Base-by-base conservation (phyloP, 257 asterid species). In the Misopates orontium region DNA sequence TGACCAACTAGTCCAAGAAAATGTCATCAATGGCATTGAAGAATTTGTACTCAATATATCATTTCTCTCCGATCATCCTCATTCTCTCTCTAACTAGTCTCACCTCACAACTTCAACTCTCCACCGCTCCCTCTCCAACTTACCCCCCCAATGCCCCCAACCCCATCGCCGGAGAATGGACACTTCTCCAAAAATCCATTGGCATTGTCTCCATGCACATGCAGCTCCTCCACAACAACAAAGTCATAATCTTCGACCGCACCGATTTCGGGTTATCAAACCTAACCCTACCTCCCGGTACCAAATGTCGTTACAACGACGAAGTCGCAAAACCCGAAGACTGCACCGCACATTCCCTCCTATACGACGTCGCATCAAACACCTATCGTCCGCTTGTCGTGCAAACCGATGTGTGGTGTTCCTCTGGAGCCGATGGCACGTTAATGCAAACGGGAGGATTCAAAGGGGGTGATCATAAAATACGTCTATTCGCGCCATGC, bases 201-300 rank as follows among this genome's bases (percentile, higher is more conserved):
- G 98, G 98, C 71, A 60, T 91, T 54, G 84, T 90, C 64, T 94
- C 96, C 79, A 91, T 91, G 98, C 98, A 91, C 82, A 85, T 88
- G 96, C 98, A 91, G 49, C 90, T 91, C 21, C 89, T 91, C 15
- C 60, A 79, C 82, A 74, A 83, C 77, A 81, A 91, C 87, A 83
- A 77, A 15, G 86, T 91, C 54, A 78, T 88, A 4, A 86, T 91
- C 23, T 91, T 88, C 48, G 98, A 91, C 77, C 81, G 96, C 0
- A 88, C 96, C 0, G 96, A 89, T 60, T 91, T 88, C 71, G 96
- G 98, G 1, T 69, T 76, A 7, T 91, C 96, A 1, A 91, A 91
- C 59, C 82, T 91, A 15, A 55, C 92, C 24, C 87, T 89, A 0
- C 90, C 92, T 12, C 3, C 16, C 7, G n/a, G n/a, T n/a, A 83